phyloP scores from a whole-genome alignment of 2,329 filamentous ascomycete species.

The Camillea tinctor region DNA sequence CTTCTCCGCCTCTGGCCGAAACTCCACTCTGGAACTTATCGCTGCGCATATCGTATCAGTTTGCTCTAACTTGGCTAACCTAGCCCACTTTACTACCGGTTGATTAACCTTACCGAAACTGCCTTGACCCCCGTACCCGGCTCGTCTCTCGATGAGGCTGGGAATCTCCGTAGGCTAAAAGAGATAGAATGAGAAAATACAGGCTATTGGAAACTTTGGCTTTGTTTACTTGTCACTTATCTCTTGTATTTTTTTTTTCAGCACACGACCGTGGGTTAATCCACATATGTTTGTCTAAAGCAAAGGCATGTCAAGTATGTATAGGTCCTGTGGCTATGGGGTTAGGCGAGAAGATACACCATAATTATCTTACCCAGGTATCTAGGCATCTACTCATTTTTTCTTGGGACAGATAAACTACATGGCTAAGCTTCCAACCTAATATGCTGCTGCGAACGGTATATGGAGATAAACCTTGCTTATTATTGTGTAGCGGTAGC shows the following conservation, averaged over 20 bases:
- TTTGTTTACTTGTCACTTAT: constrained; percentile 20
- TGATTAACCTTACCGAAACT: background rate
- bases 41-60: background rate
- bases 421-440: background rate
- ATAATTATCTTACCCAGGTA: background rate
- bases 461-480: background rate
- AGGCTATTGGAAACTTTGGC: constrained; percentile 10
- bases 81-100: background rate
- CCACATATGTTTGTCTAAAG: background rate
- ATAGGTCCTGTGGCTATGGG: background rate
- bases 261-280: background rate
- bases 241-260: background rate
- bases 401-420: background rate
- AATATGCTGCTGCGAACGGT: constrained; percentile 1
- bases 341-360: background rate
- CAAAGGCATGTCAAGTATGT: background rate
- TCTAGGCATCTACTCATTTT: no score
- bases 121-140: background rate
- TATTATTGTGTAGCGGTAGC: background rate
- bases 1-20: no score
- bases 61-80: no score
- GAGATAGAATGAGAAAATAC: background rate
- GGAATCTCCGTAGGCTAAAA: constrained; percentile 9
- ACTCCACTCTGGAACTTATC: background rate
- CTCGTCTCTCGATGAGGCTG: constrained; percentile 11